phyloP scores from a whole-genome alignment of 2,329 filamentous ascomycete genomes.

The Microcera coccophila region DNA sequence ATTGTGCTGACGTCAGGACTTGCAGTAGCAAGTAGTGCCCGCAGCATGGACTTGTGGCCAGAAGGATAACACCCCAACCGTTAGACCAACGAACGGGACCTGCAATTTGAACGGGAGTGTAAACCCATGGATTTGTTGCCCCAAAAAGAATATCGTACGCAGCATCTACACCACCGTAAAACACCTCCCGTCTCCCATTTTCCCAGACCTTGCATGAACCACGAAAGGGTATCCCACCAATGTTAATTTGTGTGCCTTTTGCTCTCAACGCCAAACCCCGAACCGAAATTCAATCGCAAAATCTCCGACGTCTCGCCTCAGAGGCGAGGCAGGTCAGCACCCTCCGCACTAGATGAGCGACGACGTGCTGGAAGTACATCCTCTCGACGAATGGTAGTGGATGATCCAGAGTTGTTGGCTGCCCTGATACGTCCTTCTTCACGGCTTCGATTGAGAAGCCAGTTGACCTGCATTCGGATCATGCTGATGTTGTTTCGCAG shows the following conservation, averaged over 20 bases:
- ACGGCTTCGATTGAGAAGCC: constrained; percentile 52
- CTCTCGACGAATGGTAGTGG: constrained; percentile 2
- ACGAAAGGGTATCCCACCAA: constrained; percentile 23
- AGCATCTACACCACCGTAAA: too few relatives aligned
- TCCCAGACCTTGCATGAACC: too few relatives aligned
- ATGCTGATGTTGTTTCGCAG: constrained; percentile 55
- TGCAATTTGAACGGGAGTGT: too few relatives aligned
- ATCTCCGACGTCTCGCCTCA: constrained; percentile 23
- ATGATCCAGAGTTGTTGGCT: constrained; percentile 33
- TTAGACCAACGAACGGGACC: too few relatives aligned
- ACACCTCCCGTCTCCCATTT: not conserved
- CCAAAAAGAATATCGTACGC: too few relatives aligned
- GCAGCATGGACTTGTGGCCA: too few relatives aligned
- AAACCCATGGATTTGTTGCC: too few relatives aligned
- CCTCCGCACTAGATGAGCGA: constrained; percentile 36
- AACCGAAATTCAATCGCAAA: constrained; percentile 1
- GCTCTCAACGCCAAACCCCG: constrained; percentile 9
- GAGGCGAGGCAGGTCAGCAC: constrained; percentile 34
- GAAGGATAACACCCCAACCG: too few relatives aligned
- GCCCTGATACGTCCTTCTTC: constrained; percentile 43
- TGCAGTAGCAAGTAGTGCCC: too few relatives aligned
- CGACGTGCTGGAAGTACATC: constrained; percentile 34
- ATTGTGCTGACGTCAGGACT: too few relatives aligned
- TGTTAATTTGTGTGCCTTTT: not conserved
- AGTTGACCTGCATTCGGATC: constrained; percentile 57